Percentiles rank a stretch among this genome's conserved stretches.
These are phyloP conservation scores for Sclerotiophoma versabilis DNA, from an alignment of 2,329 filamentous ascomycete genomes.

Conservation along the genomic window DNA sequence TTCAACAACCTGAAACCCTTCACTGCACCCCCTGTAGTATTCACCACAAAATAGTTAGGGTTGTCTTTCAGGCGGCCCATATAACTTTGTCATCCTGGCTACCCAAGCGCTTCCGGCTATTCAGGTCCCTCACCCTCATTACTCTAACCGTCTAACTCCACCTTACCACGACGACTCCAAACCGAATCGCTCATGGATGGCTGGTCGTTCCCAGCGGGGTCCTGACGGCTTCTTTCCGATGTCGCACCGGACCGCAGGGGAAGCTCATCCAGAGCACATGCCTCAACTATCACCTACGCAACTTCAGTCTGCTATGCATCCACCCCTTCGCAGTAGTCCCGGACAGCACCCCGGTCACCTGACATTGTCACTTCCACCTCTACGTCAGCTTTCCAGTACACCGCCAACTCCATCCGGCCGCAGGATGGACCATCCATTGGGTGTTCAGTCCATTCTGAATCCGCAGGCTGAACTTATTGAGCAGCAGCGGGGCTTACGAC, in stretches of 20 bases:
- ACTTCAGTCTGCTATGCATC: conserved; percentile 35
- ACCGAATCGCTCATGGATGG: conserved; percentile 47
- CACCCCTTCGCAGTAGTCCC: conserved; percentile 30
- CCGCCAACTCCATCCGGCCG: conserved; percentile 43
- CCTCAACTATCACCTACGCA: conserved; percentile 40
- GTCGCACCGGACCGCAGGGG: conserved; percentile 35
- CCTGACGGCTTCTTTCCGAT: conserved; percentile 42
- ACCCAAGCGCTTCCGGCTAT: conserved; percentile 48
- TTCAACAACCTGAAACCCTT: neutral
- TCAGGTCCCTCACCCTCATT: conserved; percentile 43
- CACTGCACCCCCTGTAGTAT: neutral
- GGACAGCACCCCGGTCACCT: conserved; percentile 26
- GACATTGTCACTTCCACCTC: conserved; percentile 42
- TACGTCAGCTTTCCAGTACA: conserved; percentile 46
- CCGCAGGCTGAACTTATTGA: conserved; percentile 48
- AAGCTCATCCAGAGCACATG: conserved; percentile 33
- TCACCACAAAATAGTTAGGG: neutral
- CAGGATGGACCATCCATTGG: conserved; percentile 46
- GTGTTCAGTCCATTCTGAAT: conserved; percentile 57
- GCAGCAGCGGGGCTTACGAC: conserved; percentile 43
- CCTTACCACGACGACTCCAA: conserved; percentile 42
- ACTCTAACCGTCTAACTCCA: conserved; percentile 42
- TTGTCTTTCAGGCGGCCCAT: conserved; percentile 17
- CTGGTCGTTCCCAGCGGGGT: conserved; percentile 37
- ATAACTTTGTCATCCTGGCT: conserved; percentile 45